Evolutionary conservation across 768 basidiomycete species (phyloP).

Genomic region (Russula abietina): DNA sequence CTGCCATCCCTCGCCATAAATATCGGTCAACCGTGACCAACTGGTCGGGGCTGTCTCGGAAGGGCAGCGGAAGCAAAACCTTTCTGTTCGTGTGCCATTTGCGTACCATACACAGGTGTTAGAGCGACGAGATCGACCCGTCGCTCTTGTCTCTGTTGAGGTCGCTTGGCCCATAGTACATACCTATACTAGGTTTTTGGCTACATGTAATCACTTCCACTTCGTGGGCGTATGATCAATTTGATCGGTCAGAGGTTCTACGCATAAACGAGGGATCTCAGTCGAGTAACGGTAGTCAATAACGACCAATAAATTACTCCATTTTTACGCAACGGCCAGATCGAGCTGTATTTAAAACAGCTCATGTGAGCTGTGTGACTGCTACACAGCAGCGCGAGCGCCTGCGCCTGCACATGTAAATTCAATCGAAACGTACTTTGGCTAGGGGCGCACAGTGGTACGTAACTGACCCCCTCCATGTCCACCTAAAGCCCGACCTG

Average conservation of each 20-base stretch:
- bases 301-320: neutral
- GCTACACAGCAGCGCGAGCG: too few relatives aligned
- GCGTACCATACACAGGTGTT: too few relatives aligned
- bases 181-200: neutral
- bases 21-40: neutral
- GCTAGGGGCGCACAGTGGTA: neutral
- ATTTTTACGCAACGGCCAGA: neutral
- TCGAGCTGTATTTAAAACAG: neutral
- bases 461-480: neutral
- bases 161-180: neutral
- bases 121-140: too few relatives aligned
- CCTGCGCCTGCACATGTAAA: too few relatives aligned
- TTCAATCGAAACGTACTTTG: too few relatives aligned
- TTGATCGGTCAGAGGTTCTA: neutral
- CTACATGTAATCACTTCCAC: too few relatives aligned
- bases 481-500: neutral
- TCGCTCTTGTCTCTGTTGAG: neutral
- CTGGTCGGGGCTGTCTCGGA: slow-evolving; percentile 3
- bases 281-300: neutral
- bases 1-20: too few relatives aligned
- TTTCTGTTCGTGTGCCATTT: too few relatives aligned
- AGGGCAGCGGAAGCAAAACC: neutral
- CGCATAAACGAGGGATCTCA: neutral
- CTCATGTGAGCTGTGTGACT: neutral
- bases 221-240: too few relatives aligned